A percentile compares a stretch with the other conserved stretches of the same genome.
Evolutionary conservation across 2,329 filamentous ascomycete genomes (phyloP).

Genomic region (Claviceps pazoutovae): DNA sequence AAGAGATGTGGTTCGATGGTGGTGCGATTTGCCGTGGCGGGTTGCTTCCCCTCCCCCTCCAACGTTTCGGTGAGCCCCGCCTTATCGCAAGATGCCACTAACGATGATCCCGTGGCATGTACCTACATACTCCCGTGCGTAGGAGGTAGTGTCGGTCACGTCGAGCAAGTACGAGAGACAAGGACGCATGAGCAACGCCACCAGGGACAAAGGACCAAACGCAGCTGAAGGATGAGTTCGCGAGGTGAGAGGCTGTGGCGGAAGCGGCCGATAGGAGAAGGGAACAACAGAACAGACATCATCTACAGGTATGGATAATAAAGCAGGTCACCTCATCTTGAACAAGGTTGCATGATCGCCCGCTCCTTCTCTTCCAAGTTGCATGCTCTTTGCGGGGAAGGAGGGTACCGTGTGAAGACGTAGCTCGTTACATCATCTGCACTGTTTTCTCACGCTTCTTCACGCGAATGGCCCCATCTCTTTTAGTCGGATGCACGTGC

Average conservation of each 20-base stretch:
- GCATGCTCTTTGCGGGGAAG: no score
- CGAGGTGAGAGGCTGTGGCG: background rate
- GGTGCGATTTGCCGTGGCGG: background rate
- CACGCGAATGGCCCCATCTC: no score
- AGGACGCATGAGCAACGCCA: background rate
- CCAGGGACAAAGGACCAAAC: background rate
- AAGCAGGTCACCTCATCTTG: no score
- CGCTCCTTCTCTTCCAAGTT: no score
- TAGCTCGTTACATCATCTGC: no score
- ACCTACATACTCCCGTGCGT: background rate
- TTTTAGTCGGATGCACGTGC: no score
- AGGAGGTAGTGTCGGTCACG: background rate
- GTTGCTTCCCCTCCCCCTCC: background rate
- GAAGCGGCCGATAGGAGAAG: no score
- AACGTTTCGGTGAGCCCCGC: conserved; percentile 3
- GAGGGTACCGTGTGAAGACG: no score
- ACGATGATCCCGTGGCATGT: background rate
- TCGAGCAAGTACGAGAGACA: background rate
- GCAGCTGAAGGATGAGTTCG: background rate
- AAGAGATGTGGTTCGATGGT: background rate
- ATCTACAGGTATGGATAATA: no score
- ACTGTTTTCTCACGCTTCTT: no score
- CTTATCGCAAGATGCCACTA: conserved; percentile 3
- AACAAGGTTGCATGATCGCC: no score
- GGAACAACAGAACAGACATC: no score